Evolutionary conservation across 495 filamentous ascomycete genomes (phyloP), one percentile per base, ranked within the genome.

Genomic region (Chaetomium tenue): DNA sequence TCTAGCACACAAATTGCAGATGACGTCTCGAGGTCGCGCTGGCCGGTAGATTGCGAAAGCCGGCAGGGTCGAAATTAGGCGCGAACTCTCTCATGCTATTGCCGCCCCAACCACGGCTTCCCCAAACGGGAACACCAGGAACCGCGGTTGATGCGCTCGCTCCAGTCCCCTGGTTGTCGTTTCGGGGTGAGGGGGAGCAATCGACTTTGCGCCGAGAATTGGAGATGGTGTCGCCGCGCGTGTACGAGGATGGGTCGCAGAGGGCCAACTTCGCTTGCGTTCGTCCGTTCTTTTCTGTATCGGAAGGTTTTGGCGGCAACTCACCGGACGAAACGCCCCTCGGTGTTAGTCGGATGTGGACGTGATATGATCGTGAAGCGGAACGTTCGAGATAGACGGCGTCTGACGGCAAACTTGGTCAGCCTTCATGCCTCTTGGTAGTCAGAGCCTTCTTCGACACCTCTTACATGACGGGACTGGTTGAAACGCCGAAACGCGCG

Each of bases 51-150:
- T 69, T 68, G 63, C 56, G 51, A 65, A 62, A 54, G 60, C 60
- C 63, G 71, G 65, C 61, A 64, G 68, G 67, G 66, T 73, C 58
- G 68, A 70, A 18, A 74, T 78, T 78, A 78, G 77, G 73, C 75
- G 76, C 70, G 63, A 73, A 70, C 61, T 60, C 67, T 75, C 28
- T 76, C 76, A 77, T 75, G 76, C 76, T 75, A 75, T 76, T 74
- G 67, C 73, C 72, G 72, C 53, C 60, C 68, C 66, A 70, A 23
- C 37, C 33, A 69, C 66, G 68, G 57, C 57, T 73, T 70, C 70
- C 67, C 71, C 71, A 66, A 71, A 71, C 69, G 63, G 67, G 59
- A 61, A 63, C 25, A 48, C 57, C 52, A 66, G 58, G 46, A 60
- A 58, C 33, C 33, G 33, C 16, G 28, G n/a, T 70, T 66, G 61